phyloP scores from a whole-genome alignment of 1,284 basidiomycete genomes.

The Ceratorhiza oryzae-sativae region DNA sequence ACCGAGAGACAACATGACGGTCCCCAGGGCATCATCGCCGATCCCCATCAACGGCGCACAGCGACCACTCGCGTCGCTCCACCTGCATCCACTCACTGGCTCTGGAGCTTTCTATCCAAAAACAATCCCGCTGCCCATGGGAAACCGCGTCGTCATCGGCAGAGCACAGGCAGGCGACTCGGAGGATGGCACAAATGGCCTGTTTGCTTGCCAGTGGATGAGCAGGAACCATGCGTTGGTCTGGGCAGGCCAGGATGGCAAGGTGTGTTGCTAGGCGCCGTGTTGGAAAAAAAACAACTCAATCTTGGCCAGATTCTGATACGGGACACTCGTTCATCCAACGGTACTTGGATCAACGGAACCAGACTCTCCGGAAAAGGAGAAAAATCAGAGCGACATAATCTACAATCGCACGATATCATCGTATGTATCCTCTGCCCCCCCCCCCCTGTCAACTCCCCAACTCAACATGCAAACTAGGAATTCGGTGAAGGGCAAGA shows the following conservation, averaged over 20 bases:
- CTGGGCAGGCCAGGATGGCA: slow-evolving; percentile 27
- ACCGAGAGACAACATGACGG: slow-evolving; percentile 2
- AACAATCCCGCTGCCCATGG: slow-evolving; percentile 26
- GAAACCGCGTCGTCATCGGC: slow-evolving; percentile 34
- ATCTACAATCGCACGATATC: slow-evolving; percentile 34
- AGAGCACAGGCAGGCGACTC: slow-evolving; percentile 24
- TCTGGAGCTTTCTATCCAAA: slow-evolving; percentile 36
- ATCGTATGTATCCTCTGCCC: slow-evolving; percentile 7
- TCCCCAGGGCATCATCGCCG: slow-evolving; percentile 3
- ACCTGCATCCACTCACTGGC: slow-evolving; percentile 33
- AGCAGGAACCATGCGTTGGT: slow-evolving; percentile 35
- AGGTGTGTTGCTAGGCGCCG: slow-evolving; percentile 16
- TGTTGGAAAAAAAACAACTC: slow-evolving; percentile 6
- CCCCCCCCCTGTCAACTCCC: no score
- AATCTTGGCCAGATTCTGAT: slow-evolving; percentile 18
- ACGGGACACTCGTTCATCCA: slow-evolving; percentile 30
- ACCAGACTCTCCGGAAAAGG: slow-evolving; percentile 29
- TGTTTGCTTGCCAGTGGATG: slow-evolving; percentile 38
- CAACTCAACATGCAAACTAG: slow-evolving; percentile 6
- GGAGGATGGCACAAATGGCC: slow-evolving; percentile 32
- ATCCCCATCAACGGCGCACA: not conserved
- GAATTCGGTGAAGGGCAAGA: slow-evolving; percentile 38
- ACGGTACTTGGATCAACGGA: slow-evolving; percentile 37
- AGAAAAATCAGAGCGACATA: slow-evolving; percentile 30
- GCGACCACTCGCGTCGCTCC: slow-evolving; percentile 1